Evolutionary conservation across 345 rosid species (phyloP).

Genomic region (Kandelia obovata): DNA sequence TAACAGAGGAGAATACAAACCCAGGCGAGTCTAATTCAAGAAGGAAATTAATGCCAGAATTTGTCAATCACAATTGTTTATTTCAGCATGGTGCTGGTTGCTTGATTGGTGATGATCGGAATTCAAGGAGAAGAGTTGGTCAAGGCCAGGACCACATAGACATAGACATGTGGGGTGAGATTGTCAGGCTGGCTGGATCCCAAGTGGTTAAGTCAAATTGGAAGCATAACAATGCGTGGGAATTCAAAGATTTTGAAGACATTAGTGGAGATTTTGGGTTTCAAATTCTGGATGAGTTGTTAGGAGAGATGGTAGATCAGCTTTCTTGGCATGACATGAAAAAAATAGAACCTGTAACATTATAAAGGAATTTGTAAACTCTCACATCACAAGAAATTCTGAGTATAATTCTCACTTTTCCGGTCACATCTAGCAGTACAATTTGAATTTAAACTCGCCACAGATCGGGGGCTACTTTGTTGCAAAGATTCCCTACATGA

Average conservation of each 20-base stretch:
- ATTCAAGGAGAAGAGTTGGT: constrained; percentile 8
- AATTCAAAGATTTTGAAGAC: constrained; percentile 33
- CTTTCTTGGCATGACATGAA: constrained; percentile 10
- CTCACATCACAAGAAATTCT: not conserved
- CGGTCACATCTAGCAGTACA: no score
- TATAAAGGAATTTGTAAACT: constrained; percentile 11
- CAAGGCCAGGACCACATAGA: constrained; percentile 9
- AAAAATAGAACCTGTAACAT: constrained; percentile 20
- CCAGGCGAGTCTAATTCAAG: constrained; percentile 20
- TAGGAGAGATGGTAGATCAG: constrained; percentile 40
- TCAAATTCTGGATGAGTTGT: constrained; percentile 33
- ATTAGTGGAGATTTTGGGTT: constrained; percentile 35
- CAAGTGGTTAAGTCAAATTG: constrained; percentile 27
- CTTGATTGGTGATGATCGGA: constrained; percentile 10
- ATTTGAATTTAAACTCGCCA: not conserved
- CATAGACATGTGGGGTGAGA: constrained; percentile 24
- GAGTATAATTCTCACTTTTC: not conserved
- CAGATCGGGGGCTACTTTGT: not conserved
- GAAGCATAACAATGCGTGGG: constrained; percentile 5
- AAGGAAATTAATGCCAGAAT: constrained; percentile 32
- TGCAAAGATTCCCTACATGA: no score
- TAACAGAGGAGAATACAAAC: constrained; percentile 22
- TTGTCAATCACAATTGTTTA: constrained; percentile 10
- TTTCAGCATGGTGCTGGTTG: constrained; percentile 1
- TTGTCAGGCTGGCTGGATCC: constrained; percentile 23